A percentile compares a stretch with the other conserved stretches of the same genome.
phyloP scores from a whole-genome alignment of 1,284 basidiomycete genomes.

The Ceratobasidium sp. region DNA sequence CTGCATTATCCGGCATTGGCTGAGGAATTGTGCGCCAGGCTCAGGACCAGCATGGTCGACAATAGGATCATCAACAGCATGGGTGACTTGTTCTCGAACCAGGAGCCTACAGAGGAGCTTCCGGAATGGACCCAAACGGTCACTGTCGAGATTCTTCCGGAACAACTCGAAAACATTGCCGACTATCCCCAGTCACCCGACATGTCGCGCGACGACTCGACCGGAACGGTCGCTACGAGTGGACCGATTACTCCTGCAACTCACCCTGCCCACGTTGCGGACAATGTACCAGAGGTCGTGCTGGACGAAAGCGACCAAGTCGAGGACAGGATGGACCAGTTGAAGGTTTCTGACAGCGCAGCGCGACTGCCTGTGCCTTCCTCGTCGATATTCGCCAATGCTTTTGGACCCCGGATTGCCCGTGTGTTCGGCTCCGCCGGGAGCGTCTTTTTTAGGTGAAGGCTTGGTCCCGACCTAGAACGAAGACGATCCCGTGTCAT shows the following conservation, averaged over 20 bases:
- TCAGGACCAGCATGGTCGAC: conserved; percentile 7
- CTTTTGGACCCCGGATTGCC: conserved; percentile 24
- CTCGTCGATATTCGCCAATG: conserved; percentile 12
- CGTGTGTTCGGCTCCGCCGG: conserved; percentile 33
- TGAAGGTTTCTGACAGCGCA: not conserved
- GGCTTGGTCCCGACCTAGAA: not conserved
- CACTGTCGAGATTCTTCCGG: conserved; percentile 25
- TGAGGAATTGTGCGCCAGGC: conserved; percentile 6
- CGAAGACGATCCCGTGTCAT: conserved; percentile 27
- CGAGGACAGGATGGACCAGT: not conserved
- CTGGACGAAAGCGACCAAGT: conserved; percentile 20
- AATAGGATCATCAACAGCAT: conserved; percentile 23
- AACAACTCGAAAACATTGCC: conserved; percentile 10
- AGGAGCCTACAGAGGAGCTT: conserved; percentile 6
- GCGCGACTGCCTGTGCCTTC: not conserved
- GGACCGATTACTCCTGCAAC: conserved; percentile 39
- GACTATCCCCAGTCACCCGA: conserved; percentile 38
- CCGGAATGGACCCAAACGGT: conserved; percentile 29
- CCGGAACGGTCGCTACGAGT: conserved; percentile 7
- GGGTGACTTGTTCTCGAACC: conserved; percentile 16
- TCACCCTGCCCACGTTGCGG: conserved; percentile 23
- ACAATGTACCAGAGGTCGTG: conserved; percentile 32
- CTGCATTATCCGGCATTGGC: conserved; percentile 24
- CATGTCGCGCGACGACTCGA: conserved; percentile 36
- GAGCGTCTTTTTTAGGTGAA: conserved; percentile 24